phyloP scores from a whole-genome alignment of 805 yeast genomes.

The Hanseniaspora clermontiae region DNA sequence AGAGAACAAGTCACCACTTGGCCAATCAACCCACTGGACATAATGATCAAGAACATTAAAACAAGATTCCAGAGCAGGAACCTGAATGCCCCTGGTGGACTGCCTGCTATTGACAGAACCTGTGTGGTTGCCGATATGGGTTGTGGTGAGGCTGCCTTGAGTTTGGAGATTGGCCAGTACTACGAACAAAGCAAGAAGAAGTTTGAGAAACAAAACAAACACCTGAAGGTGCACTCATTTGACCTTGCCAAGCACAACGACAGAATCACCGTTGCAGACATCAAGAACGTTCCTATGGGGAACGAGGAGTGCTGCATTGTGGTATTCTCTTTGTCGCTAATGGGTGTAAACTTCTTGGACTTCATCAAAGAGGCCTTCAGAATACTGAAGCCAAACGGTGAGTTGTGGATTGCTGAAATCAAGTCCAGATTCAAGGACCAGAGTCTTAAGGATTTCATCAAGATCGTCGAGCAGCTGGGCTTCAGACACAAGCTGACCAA shows the following conservation, averaged over 20 bases:
- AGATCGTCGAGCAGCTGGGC: conserved; percentile 63
- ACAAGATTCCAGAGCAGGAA: conserved; percentile 41
- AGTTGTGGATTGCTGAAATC: conserved; percentile 94
- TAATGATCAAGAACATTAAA: conserved; percentile 61
- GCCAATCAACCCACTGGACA: conserved; percentile 98
- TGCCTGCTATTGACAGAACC: conserved; percentile 51
- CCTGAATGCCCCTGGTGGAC: conserved; percentile 92
- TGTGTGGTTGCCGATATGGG: conserved; percentile 96
- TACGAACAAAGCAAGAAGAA: conserved; percentile 28
- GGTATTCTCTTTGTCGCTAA: conserved; percentile 84
- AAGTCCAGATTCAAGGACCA: conserved; percentile 76
- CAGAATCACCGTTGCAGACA: conserved; percentile 91
- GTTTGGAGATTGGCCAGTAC: conserved; percentile 48
- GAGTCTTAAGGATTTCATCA: conserved; percentile 68
- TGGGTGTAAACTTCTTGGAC: conserved; percentile 95
- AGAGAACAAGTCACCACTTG: conserved; percentile 88
- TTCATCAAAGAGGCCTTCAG: conserved; percentile 84
- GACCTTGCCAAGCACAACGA: conserved; percentile 84
- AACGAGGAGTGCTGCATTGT: conserved; percentile 75
- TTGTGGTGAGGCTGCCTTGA: conserved; percentile 91
- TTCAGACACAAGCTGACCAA: conserved; percentile 83
- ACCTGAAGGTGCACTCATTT: conserved; percentile 68
- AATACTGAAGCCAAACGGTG: conserved; percentile 78
- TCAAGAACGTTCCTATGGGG: conserved; percentile 72
- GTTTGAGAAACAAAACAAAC: conserved; percentile 30